Percentiles rank a stretch among this genome's conserved stretches.
Evolutionary conservation across 306 rosid species (phyloP).

Genomic region (Rosa chinensis): DNA sequence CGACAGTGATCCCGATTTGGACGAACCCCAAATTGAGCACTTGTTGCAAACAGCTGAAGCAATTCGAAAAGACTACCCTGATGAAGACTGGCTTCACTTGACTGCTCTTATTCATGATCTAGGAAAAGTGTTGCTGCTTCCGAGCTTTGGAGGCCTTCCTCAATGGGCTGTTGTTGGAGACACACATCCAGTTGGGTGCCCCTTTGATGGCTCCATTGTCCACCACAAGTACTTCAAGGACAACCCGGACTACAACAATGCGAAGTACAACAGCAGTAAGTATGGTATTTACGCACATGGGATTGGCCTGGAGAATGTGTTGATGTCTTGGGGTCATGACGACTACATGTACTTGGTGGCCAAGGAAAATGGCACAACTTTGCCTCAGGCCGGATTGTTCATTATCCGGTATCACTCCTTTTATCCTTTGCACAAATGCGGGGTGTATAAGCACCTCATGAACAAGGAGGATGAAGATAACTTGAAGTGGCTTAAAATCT

Average conservation of each 20-base stretch:
- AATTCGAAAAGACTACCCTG: neutral
- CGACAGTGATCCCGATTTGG: slow-evolving; percentile 6
- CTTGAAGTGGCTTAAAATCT: slow-evolving; percentile 2
- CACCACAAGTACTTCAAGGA: slow-evolving; percentile 8
- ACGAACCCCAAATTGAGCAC: slow-evolving; percentile 2
- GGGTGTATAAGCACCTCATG: neutral
- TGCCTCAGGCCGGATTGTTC: slow-evolving; percentile 4
- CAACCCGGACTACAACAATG: neutral
- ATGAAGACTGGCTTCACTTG: slow-evolving; percentile 3
- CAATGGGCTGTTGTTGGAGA: slow-evolving; percentile 7
- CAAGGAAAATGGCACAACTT: neutral
- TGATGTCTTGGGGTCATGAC: slow-evolving; percentile 8
- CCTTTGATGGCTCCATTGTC: neutral
- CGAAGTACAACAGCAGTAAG: neutral
- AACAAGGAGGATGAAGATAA: neutral
- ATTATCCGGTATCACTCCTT: neutral
- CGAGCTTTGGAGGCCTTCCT: neutral
- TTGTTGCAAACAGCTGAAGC: slow-evolving; percentile 1
- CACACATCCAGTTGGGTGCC: neutral
- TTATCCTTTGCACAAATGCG: neutral
- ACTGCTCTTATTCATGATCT: neutral
- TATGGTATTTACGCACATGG: neutral
- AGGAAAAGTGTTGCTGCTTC: slow-evolving; percentile 6
- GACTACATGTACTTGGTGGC: slow-evolving; percentile 7
- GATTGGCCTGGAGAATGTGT: neutral